These are phyloP conservation scores for Polygonum maritimum DNA, from an alignment of 148 eudicot species.

Conservation along the genomic window DNA sequence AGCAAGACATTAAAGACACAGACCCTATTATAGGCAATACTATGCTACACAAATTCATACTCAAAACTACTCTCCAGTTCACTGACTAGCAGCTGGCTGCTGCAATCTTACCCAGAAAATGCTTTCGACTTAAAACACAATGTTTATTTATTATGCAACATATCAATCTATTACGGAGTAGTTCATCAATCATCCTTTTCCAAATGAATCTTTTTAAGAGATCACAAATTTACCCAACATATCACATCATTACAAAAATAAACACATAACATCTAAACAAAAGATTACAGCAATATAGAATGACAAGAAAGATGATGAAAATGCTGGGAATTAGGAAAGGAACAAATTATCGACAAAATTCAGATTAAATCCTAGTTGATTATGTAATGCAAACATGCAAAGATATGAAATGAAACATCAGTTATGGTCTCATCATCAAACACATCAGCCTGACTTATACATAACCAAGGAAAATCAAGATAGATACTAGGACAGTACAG, in stretches of 20 bases:
- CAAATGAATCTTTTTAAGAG: background rate
- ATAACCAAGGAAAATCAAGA: background rate
- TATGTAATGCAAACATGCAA: background rate
- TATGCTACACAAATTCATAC: background rate
- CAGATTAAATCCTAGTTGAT: background rate
- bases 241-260: background rate
- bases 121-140: background rate
- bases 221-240: background rate
- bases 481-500: background rate
- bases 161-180: background rate
- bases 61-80: background rate
- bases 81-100: background rate
- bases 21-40: background rate
- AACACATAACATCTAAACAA: slow-evolving; percentile 19
- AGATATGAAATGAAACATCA: background rate
- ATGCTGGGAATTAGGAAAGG: background rate
- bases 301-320: slow-evolving; percentile 13
- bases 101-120: background rate
- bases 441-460: background rate
- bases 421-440: too few relatives aligned
- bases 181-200: background rate
- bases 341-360: background rate
- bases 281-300: slow-evolving; percentile 12
- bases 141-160: background rate
- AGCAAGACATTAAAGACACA: background rate